Evolutionary conservation across 2,329 filamentous ascomycete species (phyloP), one percentile per base, ranked within the genome.

Genomic region (Aureobasidium leucospermi): DNA sequence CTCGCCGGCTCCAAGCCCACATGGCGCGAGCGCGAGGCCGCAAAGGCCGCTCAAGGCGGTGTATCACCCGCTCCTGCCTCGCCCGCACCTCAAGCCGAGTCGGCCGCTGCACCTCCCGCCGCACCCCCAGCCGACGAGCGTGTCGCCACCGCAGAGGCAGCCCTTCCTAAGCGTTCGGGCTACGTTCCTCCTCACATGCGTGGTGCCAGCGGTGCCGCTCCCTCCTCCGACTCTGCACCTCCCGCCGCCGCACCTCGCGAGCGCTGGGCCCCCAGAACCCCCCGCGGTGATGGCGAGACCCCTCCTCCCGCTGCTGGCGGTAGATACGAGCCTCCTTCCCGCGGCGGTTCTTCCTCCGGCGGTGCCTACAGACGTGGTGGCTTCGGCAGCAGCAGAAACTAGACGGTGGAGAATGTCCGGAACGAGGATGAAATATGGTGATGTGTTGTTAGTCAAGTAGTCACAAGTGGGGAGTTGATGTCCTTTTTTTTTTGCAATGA

Each of bases 11-110:
- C 71, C 70, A 86, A 85, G 76, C 79, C 84, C 58, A 83, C 81
- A 67, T 91, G 88, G 88, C 85, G 88, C 72, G 87, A 90, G 34
- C 85, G 87, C 67, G 82, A 90, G 73, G 84, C 83, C 53, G 73
- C 76, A 45, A 76, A 73, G 66, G 69, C 69, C 9, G 55, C 55
- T 28, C 45, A 48, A 28, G 68, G 70, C 45, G 71, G 67, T 34
- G 68, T 68, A 53, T 67, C 66, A 43, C 61, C 69, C 28, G 66
- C 69, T 29, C 67, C 68, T 15, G 61, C 69, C 23, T 66, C 69
- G 19, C 68, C 68, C n/a, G 67, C 67, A 11, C 63, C 66, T 45
- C 64, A 69, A 55, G 71, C 73, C 59, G 68, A 72, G 10, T 67
- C 23, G 2, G 23, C 23, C 23, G 23, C 69, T 49, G 66, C 73